Base-by-base conservation (phyloP, 306 rosid genomes). In the Medicago arabica region DNA sequence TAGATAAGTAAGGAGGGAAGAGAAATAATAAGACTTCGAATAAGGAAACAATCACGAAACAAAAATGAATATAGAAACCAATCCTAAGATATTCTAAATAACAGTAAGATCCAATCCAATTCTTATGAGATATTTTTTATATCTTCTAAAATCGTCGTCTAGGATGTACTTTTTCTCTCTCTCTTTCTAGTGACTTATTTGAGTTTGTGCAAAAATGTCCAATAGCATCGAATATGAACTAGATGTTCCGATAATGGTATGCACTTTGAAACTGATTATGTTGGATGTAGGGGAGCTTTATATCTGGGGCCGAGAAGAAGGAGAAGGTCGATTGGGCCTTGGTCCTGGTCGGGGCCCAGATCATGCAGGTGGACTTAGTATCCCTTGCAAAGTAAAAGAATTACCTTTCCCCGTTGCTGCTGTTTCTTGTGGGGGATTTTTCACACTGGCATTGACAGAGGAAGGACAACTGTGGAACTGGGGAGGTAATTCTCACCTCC, bases 301-400 rank as follows among this genome's bases (percentile, higher is more conserved):
- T 84, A 86, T 85, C 25, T 95, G 98, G 97, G 98, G 98, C 66
- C 89, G 98, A 80, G 98, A 95, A 69, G 97, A 92, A 86, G 97
- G 94, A 53, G 97, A 95, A 66, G 98, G 98, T 47, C 87, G 97
- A 77, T 92, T 95, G 83, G 98, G 97, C 61, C 93, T 95, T 74
- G 98, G 98, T 84, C 96, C 96, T 63, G 86, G 83, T 74, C 83
- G 91, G 36, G 99, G 97, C 67, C 96, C 97, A 74, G 88, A 90
- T 78, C 96, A 92, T 43, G 93, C 90, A 36, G 99, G 97, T 46
- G 97, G 99, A 46, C 87, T 87, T 77, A 89, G 97, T 78, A 82
- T 83, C 76, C 97, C 97, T 69, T 87, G 84, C 82, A 90, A 87
- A 84, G 96, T 92, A 59, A 87, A 75, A 78, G 93, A 87, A 78